Base-by-base conservation (phyloP, 2,329 filamentous ascomycete species). In the Ampelomyces quisqualis region DNA sequence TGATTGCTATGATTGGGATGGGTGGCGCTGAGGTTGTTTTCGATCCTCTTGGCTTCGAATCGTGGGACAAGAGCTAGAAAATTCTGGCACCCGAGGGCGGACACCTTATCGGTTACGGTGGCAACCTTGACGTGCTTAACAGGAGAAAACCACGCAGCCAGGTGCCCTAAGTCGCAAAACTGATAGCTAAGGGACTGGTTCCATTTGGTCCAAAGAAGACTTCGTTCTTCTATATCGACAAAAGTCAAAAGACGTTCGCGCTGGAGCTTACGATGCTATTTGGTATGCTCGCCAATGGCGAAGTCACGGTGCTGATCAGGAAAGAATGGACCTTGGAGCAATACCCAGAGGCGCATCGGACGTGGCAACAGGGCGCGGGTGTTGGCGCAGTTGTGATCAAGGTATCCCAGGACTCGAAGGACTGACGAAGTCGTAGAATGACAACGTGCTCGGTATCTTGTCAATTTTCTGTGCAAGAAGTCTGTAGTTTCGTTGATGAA, bases 11-110 rank as follows among this genome's bases (percentile, higher is more conserved):
- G 70, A 68, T 70, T 31, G 58, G 51, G 5, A 49, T 73, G 6
- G 75, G 75, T 8, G 75, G 75, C 14, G 74, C 67, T 0, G 68
- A 77, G 38, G 70, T 68, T 14, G 70, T 76, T 14, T 76, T 73
- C 32, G 76, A 78, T 18, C 63, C 76, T 0, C 69, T 78, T 3
- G 75, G 74, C 26, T 76, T 72, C 47, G 73, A 77, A 45, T 75
- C 73, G 44, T 78, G 67, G 51, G 73, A 77, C 42, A 75, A 78
- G 51, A 73, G 70, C 8, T 77, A 68, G 61, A 58, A 61, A 3
- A 74, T 77, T 26, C 62, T 78, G 2, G 51, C 50, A 2, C 47
- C 34, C 5, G 60, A 54, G n/a, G 73, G 72, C n/a, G 55, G 61
- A 0, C 51, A 58, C 68, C 23, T 65, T 7, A 40, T 66, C 17